Base-by-base conservation (phyloP, 1,284 basidiomycete genomes). In the Puccinia novopanici region DNA sequence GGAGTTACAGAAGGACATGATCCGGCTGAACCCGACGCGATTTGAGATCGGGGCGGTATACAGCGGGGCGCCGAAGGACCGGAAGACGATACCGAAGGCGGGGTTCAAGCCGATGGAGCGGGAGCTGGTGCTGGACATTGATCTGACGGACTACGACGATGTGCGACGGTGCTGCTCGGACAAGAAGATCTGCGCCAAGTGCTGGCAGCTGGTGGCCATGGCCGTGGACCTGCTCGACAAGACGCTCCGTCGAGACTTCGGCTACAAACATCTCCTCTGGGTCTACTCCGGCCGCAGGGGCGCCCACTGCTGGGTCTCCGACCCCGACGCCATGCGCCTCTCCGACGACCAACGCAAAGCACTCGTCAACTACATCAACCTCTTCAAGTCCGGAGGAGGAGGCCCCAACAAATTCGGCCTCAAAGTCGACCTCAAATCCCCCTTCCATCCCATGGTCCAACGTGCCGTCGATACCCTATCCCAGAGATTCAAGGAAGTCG, bases 91-190 rank as follows among this genome's bases (percentile, higher is more conserved):
- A 54, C 90, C 91, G 2, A 88, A 92, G 8, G 89, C 90, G 9
- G 90, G 90, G 2, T 92, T 98, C 84, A 89, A 89, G 71, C 94
- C 96, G 0, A 87, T 91, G 37, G 89, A 91, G 81, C 92, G 97
- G 82, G 96, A 99, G 86, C 91, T 99, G 45, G 97, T 99, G 0
- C 98, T 99, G 85, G 97, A 99, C 90, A 98, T 99, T 85, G 96
- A 99, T 87, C 98, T 99, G 95, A 97, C 96, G 22, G 96, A 99
- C 87, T 99, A 99, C 87, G 97, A 99, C 86, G 89, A 92, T 81
- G 91, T 99, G 84, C 91, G 97, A 74, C 98, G 94, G 0, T 99
- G 97, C 87, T 99, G 97, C 87, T 91, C 91, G 2, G 93, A 91
- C 78, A 94, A 95, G 79, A 91, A 89, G 81, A 98, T 99, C 86